Percentiles rank a stretch among this genome's conserved stretches.
Conservation (phyloP, 2,329 filamentous ascomycete species). For the Trichoderma polysporum region DNA sequence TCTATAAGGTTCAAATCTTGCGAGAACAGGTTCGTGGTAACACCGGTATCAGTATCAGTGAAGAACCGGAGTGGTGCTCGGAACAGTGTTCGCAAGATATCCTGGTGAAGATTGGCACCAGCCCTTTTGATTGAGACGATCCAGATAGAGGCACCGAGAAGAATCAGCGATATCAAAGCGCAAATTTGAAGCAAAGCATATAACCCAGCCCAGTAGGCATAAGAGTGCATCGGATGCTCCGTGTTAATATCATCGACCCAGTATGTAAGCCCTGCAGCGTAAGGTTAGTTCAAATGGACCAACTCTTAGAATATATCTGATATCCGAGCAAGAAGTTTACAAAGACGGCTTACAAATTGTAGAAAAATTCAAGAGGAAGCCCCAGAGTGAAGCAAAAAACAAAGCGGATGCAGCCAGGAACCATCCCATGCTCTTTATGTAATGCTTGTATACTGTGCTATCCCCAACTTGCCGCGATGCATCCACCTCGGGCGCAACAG, state of each 20-base stretch:
- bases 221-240: not conserved
- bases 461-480: not conserved
- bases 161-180: not conserved
- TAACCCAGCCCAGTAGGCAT: not conserved
- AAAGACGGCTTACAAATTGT: not conserved
- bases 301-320: not conserved
- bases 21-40: conserved; percentile 40
- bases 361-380: not conserved
- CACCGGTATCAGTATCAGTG: conserved; percentile 37
- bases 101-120: not conserved
- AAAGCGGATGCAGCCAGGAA: not conserved
- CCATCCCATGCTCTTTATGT: conserved; percentile 1
- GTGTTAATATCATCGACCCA: not conserved
- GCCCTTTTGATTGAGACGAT: not conserved
- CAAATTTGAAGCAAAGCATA: not conserved
- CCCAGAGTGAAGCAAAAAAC: not conserved
- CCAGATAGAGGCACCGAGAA: not conserved
- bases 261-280: not conserved
- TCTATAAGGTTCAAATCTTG: conserved; percentile 41
- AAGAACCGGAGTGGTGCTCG: conserved; percentile 33
- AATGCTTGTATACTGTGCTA: not conserved
- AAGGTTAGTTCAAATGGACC: not conserved
- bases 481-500: not conserved
- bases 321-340: not conserved
- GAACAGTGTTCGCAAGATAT: conserved; percentile 32